Percentiles rank a stretch among this genome's conserved stretches.
Evolutionary conservation across 257 asterid species (phyloP).

Genomic region (Cruciata laevipes): DNA sequence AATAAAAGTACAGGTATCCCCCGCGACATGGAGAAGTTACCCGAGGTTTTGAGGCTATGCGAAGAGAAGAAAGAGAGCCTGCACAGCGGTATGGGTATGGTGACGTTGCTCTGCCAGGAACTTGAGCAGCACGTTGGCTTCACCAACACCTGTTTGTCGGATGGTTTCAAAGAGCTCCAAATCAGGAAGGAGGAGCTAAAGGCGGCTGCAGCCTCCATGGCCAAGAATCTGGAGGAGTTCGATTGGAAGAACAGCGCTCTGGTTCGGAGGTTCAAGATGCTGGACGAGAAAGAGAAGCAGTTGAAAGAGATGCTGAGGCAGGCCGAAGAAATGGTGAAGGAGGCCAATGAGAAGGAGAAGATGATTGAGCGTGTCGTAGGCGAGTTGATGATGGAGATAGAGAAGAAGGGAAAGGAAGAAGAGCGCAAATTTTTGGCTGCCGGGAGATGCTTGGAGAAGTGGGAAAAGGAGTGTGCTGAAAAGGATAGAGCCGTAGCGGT

Average conservation of each 20-base stretch:
- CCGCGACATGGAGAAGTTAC: constrained; percentile 10
- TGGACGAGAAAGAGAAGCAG: background rate
- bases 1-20: background rate
- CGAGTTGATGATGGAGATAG: background rate
- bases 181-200: constrained; percentile 7
- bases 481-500: background rate
- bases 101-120: constrained; percentile 8
- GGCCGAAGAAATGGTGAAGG: background rate
- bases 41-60: constrained; percentile 1
- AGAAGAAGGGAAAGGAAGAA: background rate
- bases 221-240: constrained; percentile 2
- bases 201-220: constrained; percentile 1
- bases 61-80: constrained; percentile 8
- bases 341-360: background rate
- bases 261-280: background rate
- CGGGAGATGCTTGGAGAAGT: background rate
- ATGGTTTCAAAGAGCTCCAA: constrained; percentile 10
- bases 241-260: background rate
- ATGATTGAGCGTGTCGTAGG: constrained; percentile 1
- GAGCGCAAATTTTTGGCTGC: background rate
- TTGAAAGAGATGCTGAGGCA: constrained; percentile 9
- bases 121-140: background rate
- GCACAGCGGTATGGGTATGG: constrained; percentile 6
- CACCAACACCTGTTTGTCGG: constrained; percentile 1
- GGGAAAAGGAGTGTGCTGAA: background rate